These are phyloP conservation scores for Leptodermis oblonga DNA, from an alignment of 257 asterid species.

Conservation along the genomic window DNA sequence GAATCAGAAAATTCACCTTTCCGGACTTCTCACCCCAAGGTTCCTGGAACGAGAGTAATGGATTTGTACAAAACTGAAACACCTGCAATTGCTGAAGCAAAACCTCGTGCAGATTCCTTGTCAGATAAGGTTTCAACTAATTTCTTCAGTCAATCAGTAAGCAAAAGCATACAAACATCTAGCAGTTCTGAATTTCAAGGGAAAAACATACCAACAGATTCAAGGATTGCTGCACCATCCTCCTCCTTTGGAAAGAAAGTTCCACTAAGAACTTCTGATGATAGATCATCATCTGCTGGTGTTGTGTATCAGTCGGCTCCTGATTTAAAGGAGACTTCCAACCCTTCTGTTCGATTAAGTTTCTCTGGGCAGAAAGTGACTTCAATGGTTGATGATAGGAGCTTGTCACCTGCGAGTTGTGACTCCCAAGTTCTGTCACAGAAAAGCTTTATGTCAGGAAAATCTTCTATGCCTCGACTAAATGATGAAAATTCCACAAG, in stretches of 20 bases:
- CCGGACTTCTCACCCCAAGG: slow-evolving; percentile 17
- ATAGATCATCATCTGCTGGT: slow-evolving; percentile 31
- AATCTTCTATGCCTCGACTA: slow-evolving; percentile 30
- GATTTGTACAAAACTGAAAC: slow-evolving; percentile 20
- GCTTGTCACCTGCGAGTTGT: slow-evolving; percentile 29
- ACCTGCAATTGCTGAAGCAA: slow-evolving; percentile 36
- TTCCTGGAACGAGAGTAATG: slow-evolving; percentile 14
- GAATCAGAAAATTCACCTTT: slow-evolving; percentile 20
- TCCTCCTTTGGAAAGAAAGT: slow-evolving; percentile 29
- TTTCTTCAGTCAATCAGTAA: slow-evolving; percentile 33
- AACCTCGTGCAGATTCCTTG: slow-evolving; percentile 28
- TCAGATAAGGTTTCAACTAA: slow-evolving; percentile 32
- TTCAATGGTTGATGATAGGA: slow-evolving; percentile 32
- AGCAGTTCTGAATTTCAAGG: slow-evolving; percentile 29
- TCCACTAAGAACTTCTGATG: slow-evolving; percentile 29
- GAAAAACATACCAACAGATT: slow-evolving; percentile 29
- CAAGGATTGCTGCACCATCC: slow-evolving; percentile 35
- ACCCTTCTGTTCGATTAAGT: slow-evolving; percentile 29
- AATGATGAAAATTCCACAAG: slow-evolving; percentile 34
- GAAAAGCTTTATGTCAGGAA: slow-evolving; percentile 37
- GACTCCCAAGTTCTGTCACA: slow-evolving; percentile 33
- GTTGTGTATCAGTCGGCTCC: slow-evolving; percentile 31
- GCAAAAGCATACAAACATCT: slow-evolving; percentile 28
- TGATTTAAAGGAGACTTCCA: slow-evolving; percentile 35
- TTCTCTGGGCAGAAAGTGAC: slow-evolving; percentile 35